These are phyloP conservation scores for Leishmania major DNA, from an alignment of 208 protist species.

Conservation along the genomic window DNA sequence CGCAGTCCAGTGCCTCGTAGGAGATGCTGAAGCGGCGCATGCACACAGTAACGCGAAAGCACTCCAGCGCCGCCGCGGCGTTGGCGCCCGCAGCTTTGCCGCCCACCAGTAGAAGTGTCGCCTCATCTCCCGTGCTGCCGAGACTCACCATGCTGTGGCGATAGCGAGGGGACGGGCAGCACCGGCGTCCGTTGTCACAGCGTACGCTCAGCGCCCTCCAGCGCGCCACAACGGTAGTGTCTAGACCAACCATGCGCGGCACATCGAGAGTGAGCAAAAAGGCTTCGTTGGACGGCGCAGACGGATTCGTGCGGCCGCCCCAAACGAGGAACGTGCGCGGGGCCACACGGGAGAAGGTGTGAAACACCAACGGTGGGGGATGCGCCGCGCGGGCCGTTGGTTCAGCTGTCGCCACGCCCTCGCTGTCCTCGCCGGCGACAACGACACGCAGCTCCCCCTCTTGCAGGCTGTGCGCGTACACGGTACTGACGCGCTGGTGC, in stretches of 20 bases:
- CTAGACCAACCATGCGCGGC: constrained; percentile 19
- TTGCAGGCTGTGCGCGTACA: constrained; percentile 72
- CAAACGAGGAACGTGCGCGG: constrained; percentile 67
- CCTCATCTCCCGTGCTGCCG: constrained; percentile 5
- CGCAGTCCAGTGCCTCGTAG: constrained; percentile 14
- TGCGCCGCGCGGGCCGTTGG: background rate
- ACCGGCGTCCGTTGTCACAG: background rate
- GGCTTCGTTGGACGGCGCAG: constrained; percentile 36
- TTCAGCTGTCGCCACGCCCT: background rate
- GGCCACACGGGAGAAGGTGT: constrained; percentile 63
- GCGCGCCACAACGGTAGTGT: constrained; percentile 19
- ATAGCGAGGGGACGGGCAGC: constrained; percentile 12
- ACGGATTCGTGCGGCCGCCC: constrained; percentile 83
- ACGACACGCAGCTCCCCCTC: constrained; percentile 66
- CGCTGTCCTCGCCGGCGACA: background rate
- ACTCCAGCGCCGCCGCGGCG: constrained; percentile 7
- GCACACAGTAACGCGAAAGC: constrained; percentile 21
- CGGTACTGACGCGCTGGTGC: constrained; percentile 67
- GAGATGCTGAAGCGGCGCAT: constrained; percentile 4
- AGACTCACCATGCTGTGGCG: constrained; percentile 30
- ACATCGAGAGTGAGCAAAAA: constrained; percentile 59
- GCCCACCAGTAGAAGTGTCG: constrained; percentile 59
- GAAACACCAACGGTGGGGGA: constrained; percentile 71
- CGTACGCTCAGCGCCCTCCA: constrained; percentile 21
- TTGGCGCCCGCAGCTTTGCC: constrained; percentile 30